Conservation (phyloP, 2,329 filamentous ascomycete species). For the Cordyceps militaris region DNA sequence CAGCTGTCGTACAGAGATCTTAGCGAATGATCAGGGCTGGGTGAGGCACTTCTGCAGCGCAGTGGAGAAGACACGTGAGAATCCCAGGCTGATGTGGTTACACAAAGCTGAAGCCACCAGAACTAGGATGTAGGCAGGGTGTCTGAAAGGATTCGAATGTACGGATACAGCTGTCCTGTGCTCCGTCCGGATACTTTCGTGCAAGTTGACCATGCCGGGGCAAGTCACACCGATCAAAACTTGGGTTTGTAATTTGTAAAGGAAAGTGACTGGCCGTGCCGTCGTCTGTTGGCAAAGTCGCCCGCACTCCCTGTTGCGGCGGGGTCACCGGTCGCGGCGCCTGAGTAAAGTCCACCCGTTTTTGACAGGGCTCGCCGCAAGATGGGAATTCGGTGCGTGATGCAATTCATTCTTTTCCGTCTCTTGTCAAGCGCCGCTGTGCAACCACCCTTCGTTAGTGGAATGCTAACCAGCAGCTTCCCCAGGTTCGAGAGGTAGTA, state of each 20-base stretch:
- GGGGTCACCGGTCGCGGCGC: neutral
- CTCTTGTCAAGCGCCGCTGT: neutral
- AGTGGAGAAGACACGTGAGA: constrained; percentile 12
- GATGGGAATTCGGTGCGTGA: neutral
- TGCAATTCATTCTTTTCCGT: neutral
- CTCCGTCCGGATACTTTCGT: too few species aligned
- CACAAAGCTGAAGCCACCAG: constrained; percentile 6
- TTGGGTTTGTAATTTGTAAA: neutral
- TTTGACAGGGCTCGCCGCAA: neutral
- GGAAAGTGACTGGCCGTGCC: neutral
- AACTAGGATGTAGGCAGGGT: neutral
- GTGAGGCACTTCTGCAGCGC: constrained; percentile 9
- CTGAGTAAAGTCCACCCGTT: neutral
- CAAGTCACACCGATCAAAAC: neutral
- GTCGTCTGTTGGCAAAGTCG: neutral
- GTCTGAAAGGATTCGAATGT: constrained; percentile 1
- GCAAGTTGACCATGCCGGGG: neutral
- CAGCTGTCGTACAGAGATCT: constrained; percentile 4
- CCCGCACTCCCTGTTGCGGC: neutral
- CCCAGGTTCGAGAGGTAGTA: constrained; percentile 1
- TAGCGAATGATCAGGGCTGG: neutral
- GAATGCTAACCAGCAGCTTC: neutral
- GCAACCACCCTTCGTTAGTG: neutral
- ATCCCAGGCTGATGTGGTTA: constrained; percentile 1
- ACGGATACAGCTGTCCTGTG: too few species aligned